Evolutionary conservation across 2,329 filamentous ascomycete genomes (phyloP).

Genomic region (Fusarium verticillioides): DNA sequence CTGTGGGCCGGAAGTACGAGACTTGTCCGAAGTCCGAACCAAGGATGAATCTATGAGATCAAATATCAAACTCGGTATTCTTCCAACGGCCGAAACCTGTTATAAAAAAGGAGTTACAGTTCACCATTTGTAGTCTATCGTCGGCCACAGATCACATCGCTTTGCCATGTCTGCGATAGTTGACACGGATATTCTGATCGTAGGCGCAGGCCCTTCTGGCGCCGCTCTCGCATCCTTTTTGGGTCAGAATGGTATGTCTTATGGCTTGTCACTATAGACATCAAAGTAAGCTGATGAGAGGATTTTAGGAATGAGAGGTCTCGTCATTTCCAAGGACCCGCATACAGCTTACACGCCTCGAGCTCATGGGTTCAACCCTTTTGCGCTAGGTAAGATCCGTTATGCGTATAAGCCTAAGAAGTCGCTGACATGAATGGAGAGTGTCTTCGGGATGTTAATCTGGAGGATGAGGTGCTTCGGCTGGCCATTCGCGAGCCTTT

Average conservation of each 20-base stretch:
- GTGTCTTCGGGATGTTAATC: neutral
- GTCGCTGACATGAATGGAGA: fast-evolving
- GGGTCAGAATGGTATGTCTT: neutral
- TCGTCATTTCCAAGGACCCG: fast-evolving
- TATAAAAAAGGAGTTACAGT: fast-evolving
- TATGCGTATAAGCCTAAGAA: fast-evolving
- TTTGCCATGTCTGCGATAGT: neutral
- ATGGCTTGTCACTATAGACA: fast-evolving
- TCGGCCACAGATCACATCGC: fast-evolving
- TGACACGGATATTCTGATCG: neutral
- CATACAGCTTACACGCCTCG: neutral
- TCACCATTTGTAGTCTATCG: fast-evolving
- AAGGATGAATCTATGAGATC: fast-evolving
- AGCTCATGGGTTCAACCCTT: neutral
- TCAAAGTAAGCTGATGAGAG: fast-evolving
- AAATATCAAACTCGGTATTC: fast-evolving
- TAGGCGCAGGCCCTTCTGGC: neutral
- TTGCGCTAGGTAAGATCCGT: fast-evolving
- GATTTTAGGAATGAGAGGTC: neutral
- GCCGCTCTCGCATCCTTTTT: neutral
- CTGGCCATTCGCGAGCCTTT: neutral
- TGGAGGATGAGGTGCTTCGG: neutral
- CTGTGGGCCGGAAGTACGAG: neutral
- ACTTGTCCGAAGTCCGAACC: neutral
- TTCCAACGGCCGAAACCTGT: fast-evolving